Conservation (phyloP, 176 grass and related monocot genomes). For the Typha latifolia region DNA sequence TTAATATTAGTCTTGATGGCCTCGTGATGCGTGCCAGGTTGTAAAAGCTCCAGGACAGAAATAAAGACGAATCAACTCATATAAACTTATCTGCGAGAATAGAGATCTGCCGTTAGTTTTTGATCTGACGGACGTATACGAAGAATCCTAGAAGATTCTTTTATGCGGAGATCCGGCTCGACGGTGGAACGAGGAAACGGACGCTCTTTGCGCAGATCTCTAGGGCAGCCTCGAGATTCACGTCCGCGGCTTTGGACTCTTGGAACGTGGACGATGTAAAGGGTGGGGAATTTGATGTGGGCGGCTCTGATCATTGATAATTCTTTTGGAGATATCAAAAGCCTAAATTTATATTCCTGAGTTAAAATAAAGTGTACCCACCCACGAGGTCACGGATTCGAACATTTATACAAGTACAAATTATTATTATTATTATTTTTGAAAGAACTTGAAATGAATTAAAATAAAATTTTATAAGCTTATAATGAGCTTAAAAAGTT, state of each 20-base stretch:
- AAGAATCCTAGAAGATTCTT: background rate
- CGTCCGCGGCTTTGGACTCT: background rate
- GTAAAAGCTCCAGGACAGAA: background rate
- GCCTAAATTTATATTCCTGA: too few relatives aligned
- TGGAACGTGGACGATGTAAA: background rate
- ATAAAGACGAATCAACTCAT: background rate
- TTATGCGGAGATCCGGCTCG: background rate
- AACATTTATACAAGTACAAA: too few relatives aligned
- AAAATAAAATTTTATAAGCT: too few relatives aligned
- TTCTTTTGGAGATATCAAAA: too few relatives aligned
- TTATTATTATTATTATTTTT: too few relatives aligned
- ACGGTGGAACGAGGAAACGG: background rate
- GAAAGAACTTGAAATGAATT: too few relatives aligned
- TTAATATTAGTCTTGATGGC: background rate
- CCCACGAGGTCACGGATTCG: too few relatives aligned
- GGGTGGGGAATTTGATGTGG: too few relatives aligned
- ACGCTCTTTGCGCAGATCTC: background rate
- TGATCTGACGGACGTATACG: background rate
- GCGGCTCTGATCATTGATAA: too few relatives aligned
- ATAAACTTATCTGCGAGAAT: background rate
- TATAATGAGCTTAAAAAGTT: too few relatives aligned
- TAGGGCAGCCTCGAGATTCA: background rate
- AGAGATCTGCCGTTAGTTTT: background rate
- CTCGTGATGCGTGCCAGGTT: constrained; percentile 32
- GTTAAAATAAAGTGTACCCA: too few relatives aligned